Evolutionary conservation across 345 rosid genomes (phyloP), one percentile per base, ranked within the genome.

Genomic region (Balakata baccata): DNA sequence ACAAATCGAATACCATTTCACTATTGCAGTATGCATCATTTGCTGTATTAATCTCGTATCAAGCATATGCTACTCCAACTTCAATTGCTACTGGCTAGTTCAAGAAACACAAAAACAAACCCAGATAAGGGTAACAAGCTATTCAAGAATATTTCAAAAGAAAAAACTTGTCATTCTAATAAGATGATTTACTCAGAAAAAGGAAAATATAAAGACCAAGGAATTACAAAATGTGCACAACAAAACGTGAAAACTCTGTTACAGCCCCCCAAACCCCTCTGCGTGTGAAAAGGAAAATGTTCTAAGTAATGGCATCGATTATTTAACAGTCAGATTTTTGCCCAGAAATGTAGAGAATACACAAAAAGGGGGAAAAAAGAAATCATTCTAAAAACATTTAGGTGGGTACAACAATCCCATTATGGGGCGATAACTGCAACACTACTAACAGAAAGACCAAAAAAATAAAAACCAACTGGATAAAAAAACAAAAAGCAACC

Each of bases 391-490:
- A 51, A 51, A 51, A 18, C 69, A 71, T 39, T 78, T 78, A 92
- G 34, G 97, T 92, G 59, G 97, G 97, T 34, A 86, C 89, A 82
- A 71, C 72, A 70, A 46, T 62, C 70, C 75, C 75, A 0, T 79
- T 59, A 63, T 64, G 80, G 73, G 89, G 78, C 38, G 83, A 77
- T 52, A 84, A 69, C 81, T 81, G 84, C 75, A 54, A 75, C 76
- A 74, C 70, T 69, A 83, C 65, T 45, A 84, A 64, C 81, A 85
- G 75, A 66, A 85, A 76, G 64, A 86, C 88, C 67, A 84, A 77
- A 57, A 80, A 60, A 66, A 92, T 78, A 69, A 91, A 84, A 29
- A 87, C 69, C 77, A 92, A 52, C 87, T 89, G 94, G 47, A 86
- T 74, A 41, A 85, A 64, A 75, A 90, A 82, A 75, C 87, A 88